Conservation (phyloP, 148 eudicot genomes). For the Talinum fruticosum region DNA sequence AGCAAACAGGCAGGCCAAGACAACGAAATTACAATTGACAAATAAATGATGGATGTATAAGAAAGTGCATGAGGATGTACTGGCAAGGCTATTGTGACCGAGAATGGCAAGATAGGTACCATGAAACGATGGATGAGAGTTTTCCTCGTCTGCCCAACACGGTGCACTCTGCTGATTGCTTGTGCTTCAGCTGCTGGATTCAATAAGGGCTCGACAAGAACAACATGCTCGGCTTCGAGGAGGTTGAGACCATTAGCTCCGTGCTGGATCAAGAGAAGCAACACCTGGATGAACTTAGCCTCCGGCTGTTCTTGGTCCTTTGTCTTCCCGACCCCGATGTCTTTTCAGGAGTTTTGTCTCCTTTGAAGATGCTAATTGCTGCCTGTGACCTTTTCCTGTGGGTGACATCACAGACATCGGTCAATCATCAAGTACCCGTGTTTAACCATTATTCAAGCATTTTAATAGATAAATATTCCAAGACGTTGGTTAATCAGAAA, state of each 20-base stretch:
- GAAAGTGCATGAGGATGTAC: not conserved
- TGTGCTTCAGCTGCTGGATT: slow-evolving; percentile 99
- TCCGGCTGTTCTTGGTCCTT: slow-evolving; percentile 22
- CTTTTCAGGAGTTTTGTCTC: slow-evolving; percentile 34
- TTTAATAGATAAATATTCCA: not conserved
- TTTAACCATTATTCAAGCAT: not conserved
- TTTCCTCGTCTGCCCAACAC: slow-evolving; percentile 75
- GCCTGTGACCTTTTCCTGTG: slow-evolving; percentile 66
- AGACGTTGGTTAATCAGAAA: not conserved
- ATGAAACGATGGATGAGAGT: slow-evolving; percentile 88
- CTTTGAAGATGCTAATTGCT: slow-evolving; percentile 76
- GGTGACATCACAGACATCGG: not conserved
- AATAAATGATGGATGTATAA: not conserved
- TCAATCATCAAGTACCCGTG: not conserved
- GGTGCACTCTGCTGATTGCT: slow-evolving; percentile 91
- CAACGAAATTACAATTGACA: not conserved
- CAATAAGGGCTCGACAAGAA: slow-evolving; percentile 88
- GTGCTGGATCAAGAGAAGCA: slow-evolving; percentile 73
- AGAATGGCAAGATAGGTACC: slow-evolving; percentile 34
- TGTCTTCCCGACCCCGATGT: slow-evolving; percentile 20
- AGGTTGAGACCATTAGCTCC: slow-evolving; percentile 98
- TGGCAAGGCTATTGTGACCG: not conserved
- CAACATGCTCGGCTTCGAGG: slow-evolving; percentile 94
- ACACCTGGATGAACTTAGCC: slow-evolving; percentile 52
- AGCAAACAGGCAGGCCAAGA: not conserved